These are phyloP conservation scores for Suhomyces bribrorum DNA, from an alignment of 1,139 yeast genomes.

Conservation along the genomic window DNA sequence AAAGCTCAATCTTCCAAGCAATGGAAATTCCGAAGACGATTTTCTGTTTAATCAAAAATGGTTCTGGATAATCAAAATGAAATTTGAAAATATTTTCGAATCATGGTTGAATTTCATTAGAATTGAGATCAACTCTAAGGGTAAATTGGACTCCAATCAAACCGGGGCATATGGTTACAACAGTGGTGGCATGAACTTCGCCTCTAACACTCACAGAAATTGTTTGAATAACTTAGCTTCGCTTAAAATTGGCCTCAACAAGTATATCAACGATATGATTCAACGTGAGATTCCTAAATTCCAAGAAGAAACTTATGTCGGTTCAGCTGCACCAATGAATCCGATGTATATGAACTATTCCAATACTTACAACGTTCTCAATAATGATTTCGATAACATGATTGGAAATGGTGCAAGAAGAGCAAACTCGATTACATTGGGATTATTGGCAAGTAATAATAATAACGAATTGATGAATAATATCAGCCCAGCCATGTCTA, in stretches of 20 bases:
- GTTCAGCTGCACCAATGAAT: conserved; percentile 7
- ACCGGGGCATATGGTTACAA: not conserved
- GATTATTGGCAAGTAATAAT: conserved; percentile 11
- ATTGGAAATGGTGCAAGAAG: conserved; percentile 11
- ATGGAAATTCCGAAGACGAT: conserved; percentile 17
- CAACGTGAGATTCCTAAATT: conserved; percentile 14
- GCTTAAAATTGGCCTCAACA: conserved; percentile 19
- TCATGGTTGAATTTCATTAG: conserved; percentile 27
- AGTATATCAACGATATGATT: conserved; percentile 21
- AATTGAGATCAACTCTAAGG: conserved; percentile 11
- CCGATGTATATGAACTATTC: conserved; percentile 13
- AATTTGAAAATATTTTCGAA: conserved; percentile 29
- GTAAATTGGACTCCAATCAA: conserved; percentile 1
- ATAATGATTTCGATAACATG: conserved; percentile 12
- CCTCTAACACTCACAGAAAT: conserved; percentile 9
- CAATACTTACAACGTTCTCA: conserved; percentile 9
- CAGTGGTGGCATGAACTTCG: conserved; percentile 1
- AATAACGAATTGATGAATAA: conserved; percentile 5
- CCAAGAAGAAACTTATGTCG: conserved; percentile 9
- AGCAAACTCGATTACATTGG: conserved; percentile 17
- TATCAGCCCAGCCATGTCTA: conserved; percentile 9
- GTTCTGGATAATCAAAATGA: conserved; percentile 29
- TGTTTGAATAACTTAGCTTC: conserved; percentile 17
- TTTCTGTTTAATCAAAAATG: conserved; percentile 28
- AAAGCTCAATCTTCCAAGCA: conserved; percentile 12